Conservation (phyloP, 1,139 yeast genomes). For the Blastobotrys capitulatus region DNA sequence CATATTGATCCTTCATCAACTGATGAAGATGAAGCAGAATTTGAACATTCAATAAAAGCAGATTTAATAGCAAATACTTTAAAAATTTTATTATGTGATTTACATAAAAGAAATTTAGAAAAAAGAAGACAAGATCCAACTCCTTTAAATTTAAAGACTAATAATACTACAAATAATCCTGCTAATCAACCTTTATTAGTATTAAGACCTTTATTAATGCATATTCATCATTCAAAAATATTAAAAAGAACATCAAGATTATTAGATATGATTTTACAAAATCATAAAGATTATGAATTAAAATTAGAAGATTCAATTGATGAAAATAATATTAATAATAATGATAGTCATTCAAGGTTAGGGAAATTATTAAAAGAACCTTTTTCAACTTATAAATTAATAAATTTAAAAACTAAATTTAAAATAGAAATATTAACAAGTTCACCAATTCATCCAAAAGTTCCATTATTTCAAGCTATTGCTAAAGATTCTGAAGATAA, state of each 20-base stretch:
- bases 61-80: slow-evolving; percentile 49
- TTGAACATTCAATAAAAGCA: slow-evolving; percentile 35
- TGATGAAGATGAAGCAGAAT: slow-evolving; percentile 13
- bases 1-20: slow-evolving; percentile 41
- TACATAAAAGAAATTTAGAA: slow-evolving; percentile 48
- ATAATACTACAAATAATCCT: slow-evolving; percentile 11
- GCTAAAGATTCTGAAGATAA: slow-evolving; percentile 37
- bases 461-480: slow-evolving; percentile 31
- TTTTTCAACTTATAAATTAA: slow-evolving; percentile 17
- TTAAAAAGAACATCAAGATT: slow-evolving; percentile 42
- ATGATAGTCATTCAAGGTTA: too few species aligned
- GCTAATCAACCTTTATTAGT: slow-evolving; percentile 41
- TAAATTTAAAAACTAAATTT: slow-evolving; percentile 11
- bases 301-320: slow-evolving; percentile 13
- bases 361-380: slow-evolving; percentile 30
- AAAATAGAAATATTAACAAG: slow-evolving; percentile 24
- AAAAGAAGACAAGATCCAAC: slow-evolving; percentile 35
- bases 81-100: slow-evolving; percentile 56
- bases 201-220: slow-evolving; percentile 63
- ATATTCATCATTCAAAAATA: slow-evolving; percentile 56
- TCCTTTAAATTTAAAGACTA: slow-evolving; percentile 24
- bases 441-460: slow-evolving; percentile 29
- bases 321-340: too few species aligned
- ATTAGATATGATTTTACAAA: slow-evolving; percentile 37
- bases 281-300: slow-evolving; percentile 23